phyloP scores from a whole-genome alignment of 2,329 filamentous ascomycete genomes.

The Cryphonectria naterciae region DNA sequence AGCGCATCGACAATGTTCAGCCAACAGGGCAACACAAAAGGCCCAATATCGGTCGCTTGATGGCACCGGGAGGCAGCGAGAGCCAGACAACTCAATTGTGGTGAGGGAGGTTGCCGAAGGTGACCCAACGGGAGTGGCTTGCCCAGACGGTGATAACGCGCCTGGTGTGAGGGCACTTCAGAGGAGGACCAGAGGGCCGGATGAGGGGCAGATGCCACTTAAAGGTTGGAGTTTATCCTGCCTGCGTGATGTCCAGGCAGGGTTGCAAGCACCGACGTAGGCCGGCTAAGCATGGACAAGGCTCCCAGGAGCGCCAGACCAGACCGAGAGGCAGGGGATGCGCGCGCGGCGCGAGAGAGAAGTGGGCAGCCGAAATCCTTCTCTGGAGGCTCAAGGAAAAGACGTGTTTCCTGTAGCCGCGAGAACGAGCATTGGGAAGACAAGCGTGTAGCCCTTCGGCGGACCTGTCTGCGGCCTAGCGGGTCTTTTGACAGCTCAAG shows the following conservation, averaged over 20 bases:
- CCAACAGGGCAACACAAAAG: conserved; percentile 4
- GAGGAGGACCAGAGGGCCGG: conserved; percentile 14
- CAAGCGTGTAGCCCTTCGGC: conserved; percentile 20
- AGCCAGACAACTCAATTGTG: conserved; percentile 21
- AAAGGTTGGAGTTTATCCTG: conserved; percentile 16
- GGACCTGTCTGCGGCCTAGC: conserved; percentile 21
- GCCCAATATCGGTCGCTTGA: conserved; percentile 9
- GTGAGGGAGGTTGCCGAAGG: conserved; percentile 13
- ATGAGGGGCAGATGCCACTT: conserved; percentile 28
- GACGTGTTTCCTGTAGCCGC: conserved; percentile 13
- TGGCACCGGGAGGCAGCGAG: background rate
- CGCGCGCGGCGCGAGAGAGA: conserved; percentile 17
- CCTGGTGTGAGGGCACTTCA: conserved; percentile 13
- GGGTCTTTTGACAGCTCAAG: conserved; percentile 17
- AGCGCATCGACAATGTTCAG: conserved; percentile 19
- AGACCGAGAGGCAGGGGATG: conserved; percentile 19
- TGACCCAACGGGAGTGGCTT: conserved; percentile 13
- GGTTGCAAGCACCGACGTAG: conserved; percentile 24
- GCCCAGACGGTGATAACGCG: conserved; percentile 22
- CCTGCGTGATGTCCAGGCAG: conserved; percentile 22
- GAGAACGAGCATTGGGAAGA: conserved; percentile 16
- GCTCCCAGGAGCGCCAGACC: conserved; percentile 22
- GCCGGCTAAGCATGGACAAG: conserved; percentile 28
- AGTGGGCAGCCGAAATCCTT: conserved; percentile 13
- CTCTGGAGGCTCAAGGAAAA: conserved; percentile 7